Evolutionary conservation across 306 rosid genomes (phyloP).

Genomic region (Rosa rugosa): DNA sequence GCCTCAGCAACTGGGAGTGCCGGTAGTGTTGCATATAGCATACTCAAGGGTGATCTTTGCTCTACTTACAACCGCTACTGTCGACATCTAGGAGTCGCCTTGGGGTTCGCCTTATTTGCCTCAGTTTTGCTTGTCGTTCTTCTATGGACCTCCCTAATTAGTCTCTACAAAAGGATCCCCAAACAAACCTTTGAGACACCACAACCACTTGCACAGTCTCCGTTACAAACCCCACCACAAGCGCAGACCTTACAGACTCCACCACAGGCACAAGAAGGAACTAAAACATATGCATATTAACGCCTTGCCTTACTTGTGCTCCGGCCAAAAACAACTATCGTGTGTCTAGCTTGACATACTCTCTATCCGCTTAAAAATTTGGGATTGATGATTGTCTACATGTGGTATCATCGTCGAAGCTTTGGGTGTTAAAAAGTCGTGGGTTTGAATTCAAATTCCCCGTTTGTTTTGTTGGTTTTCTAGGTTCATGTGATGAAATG

Average conservation of each 20-base stretch:
- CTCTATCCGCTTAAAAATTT: background rate
- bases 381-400: no score
- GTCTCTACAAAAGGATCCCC: constrained; percentile 14
- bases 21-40: constrained; percentile 3
- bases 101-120: constrained; percentile 4
- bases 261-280: background rate
- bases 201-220: background rate
- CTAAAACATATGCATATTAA: background rate
- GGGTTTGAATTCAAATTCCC: background rate
- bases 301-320: background rate
- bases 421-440: background rate
- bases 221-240: background rate
- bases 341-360: background rate
- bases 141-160: constrained; percentile 8
- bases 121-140: constrained; percentile 5
- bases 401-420: background rate
- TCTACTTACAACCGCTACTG: constrained; percentile 5
- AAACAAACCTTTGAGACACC: background rate
- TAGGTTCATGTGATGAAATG: no score
- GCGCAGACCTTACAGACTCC: background rate
- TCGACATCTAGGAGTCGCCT: background rate
- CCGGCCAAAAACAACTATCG: background rate
- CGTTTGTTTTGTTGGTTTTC: background rate
- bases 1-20: constrained; percentile 9
- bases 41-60: background rate